phyloP scores from a whole-genome alignment of 2,329 filamentous ascomycete genomes.

The Penicillium sp. region DNA sequence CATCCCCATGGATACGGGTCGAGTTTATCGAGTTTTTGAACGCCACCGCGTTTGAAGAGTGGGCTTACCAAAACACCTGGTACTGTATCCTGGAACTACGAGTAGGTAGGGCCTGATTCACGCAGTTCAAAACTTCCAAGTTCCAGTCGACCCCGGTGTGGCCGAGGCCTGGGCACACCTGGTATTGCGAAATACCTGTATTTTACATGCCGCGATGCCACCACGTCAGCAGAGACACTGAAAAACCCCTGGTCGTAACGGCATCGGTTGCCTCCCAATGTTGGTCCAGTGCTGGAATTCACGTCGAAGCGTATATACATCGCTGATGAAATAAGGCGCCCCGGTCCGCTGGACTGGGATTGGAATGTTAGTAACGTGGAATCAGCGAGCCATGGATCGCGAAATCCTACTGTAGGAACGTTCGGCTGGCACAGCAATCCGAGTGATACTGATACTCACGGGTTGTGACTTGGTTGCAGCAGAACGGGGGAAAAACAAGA shows the following conservation, averaged over 20 bases:
- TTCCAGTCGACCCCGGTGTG: neutral
- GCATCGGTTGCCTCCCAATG: neutral
- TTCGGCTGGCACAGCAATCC: slow-evolving; percentile 3
- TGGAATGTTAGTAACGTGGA: neutral
- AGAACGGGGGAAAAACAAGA: neutral
- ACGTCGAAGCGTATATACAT: neutral
- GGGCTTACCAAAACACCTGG: neutral
- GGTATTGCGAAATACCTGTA: neutral
- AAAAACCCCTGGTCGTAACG: neutral
- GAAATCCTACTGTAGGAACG: slow-evolving; percentile 7
- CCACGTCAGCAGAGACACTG: neutral
- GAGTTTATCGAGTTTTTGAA: slow-evolving; percentile 1
- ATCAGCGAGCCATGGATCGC: neutral
- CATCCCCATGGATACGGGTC: slow-evolving; percentile 2
- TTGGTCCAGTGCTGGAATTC: neutral
- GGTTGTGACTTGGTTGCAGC: slow-evolving; percentile 1
- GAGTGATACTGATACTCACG: slow-evolving; percentile 2
- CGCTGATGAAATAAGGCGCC: neutral
- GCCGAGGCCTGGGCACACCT: neutral
- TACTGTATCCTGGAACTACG: neutral
- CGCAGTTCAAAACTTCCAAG: neutral
- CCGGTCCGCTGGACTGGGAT: slow-evolving; percentile 27
- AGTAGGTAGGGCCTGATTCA: neutral
- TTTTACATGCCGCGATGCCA: neutral
- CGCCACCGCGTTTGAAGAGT: neutral